phyloP scores from a whole-genome alignment of 2,329 filamentous ascomycete genomes.

The Colletotrichum somersetense region DNA sequence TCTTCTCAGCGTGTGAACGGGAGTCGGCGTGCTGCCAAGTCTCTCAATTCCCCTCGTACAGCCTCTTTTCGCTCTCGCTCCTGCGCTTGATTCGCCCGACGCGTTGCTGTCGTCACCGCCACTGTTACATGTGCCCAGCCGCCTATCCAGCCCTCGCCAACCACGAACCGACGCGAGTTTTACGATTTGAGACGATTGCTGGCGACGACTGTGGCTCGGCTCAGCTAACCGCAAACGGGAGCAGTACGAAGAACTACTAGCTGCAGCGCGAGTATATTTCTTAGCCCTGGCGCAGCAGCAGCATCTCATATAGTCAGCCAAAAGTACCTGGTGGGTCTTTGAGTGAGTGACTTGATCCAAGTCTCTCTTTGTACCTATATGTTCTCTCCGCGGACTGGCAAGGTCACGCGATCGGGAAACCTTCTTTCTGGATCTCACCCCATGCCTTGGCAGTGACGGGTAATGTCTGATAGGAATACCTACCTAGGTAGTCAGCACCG shows the following conservation, averaged over 20 bases:
- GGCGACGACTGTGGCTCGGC: not conserved
- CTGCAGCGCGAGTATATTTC: too few relatives aligned
- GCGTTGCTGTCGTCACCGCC: not conserved
- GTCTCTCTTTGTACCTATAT: constrained; percentile 24
- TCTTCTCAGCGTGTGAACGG: constrained; percentile 3
- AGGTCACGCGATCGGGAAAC: not conserved
- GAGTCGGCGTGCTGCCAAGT: constrained; percentile 19
- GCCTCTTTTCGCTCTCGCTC: constrained; percentile 8
- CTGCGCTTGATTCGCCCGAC: not conserved
- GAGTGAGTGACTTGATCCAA: constrained; percentile 28
- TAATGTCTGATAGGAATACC: not conserved
- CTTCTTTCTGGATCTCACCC: constrained; percentile 3
- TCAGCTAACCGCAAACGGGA: not conserved
- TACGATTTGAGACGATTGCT: not conserved
- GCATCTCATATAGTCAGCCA: too few relatives aligned
- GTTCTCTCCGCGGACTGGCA: constrained; percentile 4
- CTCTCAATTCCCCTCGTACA: constrained; percentile 17
- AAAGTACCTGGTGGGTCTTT: not conserved
- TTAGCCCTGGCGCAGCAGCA: too few relatives aligned
- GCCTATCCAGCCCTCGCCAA: constrained; percentile 1
- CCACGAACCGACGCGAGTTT: constrained; percentile 6
- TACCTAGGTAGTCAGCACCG: not conserved
- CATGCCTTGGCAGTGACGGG: constrained; percentile 14
- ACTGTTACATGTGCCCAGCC: not conserved
- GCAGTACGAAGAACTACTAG: not conserved